Evolutionary conservation across 2,329 filamentous ascomycete species (phyloP).

Genomic region (Kalaharituber pfeilii): DNA sequence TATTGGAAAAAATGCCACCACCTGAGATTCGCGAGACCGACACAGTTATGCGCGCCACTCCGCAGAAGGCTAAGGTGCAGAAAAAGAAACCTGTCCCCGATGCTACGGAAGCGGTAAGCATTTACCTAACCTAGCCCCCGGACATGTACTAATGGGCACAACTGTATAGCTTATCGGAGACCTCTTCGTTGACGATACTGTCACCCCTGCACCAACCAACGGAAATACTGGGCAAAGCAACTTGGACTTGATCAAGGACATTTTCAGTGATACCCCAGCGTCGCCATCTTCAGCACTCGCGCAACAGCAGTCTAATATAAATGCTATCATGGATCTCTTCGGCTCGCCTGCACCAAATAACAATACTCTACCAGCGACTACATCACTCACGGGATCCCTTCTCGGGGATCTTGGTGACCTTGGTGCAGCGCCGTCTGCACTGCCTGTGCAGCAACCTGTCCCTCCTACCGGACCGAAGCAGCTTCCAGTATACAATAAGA

Average conservation of each 20-base stretch:
- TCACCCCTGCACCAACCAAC: slow-evolving; percentile 41
- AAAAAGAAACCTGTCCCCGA: slow-evolving; percentile 1
- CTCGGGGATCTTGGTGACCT: slow-evolving; percentile 36
- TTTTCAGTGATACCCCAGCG: slow-evolving; percentile 48
- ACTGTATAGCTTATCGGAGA: slow-evolving; percentile 34
- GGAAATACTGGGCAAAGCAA: slow-evolving; percentile 47
- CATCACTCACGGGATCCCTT: slow-evolving; percentile 29
- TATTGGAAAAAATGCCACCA: slow-evolving; percentile 93
- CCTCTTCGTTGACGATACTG: slow-evolving; percentile 55
- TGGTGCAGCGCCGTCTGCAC: slow-evolving; percentile 29
- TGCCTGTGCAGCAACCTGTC: slow-evolving; percentile 33
- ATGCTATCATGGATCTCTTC: slow-evolving; percentile 80
- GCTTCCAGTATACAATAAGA: slow-evolving; percentile 67
- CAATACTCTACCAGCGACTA: slow-evolving; percentile 25
- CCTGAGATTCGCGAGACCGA: slow-evolving; percentile 95
- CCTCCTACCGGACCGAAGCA: slow-evolving; percentile 34
- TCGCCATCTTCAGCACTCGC: slow-evolving; percentile 32
- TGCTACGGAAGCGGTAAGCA: background rate
- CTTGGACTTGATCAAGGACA: slow-evolving; percentile 77
- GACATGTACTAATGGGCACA: too few species aligned
- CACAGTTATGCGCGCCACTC: slow-evolving; percentile 38
- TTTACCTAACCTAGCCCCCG: too few species aligned
- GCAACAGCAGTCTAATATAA: slow-evolving; percentile 36
- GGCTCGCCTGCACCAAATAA: slow-evolving; percentile 32
- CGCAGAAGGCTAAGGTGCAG: slow-evolving; percentile 5